phyloP scores from a whole-genome alignment of 352 stramenopile genomes.

The Phytophthora foliorum region DNA sequence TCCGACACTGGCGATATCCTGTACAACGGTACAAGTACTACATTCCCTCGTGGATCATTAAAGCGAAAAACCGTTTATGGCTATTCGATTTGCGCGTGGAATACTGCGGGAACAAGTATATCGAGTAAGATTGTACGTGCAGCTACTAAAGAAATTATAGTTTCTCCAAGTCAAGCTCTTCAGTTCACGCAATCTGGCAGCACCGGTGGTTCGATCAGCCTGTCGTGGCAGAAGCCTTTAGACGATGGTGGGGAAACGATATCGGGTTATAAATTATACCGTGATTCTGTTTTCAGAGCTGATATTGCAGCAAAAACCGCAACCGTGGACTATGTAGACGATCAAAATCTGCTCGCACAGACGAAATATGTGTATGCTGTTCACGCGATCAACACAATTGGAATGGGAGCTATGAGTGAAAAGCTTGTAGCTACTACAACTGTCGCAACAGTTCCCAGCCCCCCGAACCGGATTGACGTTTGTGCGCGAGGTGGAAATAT shows the following conservation, averaged over 20 bases:
- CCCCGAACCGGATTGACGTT: slow-evolving; percentile 19
- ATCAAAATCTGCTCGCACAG: slow-evolving; percentile 36
- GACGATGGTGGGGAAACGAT: slow-evolving; percentile 55
- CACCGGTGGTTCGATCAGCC: slow-evolving; percentile 53
- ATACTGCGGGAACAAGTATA: slow-evolving; percentile 50
- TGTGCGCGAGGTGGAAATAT: slow-evolving; percentile 42
- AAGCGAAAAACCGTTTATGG: slow-evolving; percentile 51
- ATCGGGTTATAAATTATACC: slow-evolving; percentile 54
- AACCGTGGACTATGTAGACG: slow-evolving; percentile 35
- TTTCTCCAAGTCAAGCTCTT: slow-evolving; percentile 42
- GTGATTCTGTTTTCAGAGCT: slow-evolving; percentile 32
- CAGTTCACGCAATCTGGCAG: slow-evolving; percentile 15
- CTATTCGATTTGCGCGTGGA: slow-evolving; percentile 55
- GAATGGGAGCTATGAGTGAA: slow-evolving; percentile 39
- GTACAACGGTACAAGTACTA: slow-evolving; percentile 53
- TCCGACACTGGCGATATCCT: slow-evolving; percentile 37
- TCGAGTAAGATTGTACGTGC: slow-evolving; percentile 25
- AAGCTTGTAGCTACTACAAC: slow-evolving; percentile 36
- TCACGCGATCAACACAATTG: slow-evolving; percentile 50
- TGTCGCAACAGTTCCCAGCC: slow-evolving; percentile 32
- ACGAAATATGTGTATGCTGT: slow-evolving; percentile 56
- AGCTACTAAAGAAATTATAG: slow-evolving; percentile 31
- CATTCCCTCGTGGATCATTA: slow-evolving; percentile 47
- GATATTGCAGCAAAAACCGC: slow-evolving; percentile 8
- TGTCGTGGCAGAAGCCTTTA: slow-evolving; percentile 51